Percentiles rank a stretch among this genome's conserved stretches.
phyloP scores from a whole-genome alignment of 148 eudicot species.

The Beta vulgaris region DNA sequence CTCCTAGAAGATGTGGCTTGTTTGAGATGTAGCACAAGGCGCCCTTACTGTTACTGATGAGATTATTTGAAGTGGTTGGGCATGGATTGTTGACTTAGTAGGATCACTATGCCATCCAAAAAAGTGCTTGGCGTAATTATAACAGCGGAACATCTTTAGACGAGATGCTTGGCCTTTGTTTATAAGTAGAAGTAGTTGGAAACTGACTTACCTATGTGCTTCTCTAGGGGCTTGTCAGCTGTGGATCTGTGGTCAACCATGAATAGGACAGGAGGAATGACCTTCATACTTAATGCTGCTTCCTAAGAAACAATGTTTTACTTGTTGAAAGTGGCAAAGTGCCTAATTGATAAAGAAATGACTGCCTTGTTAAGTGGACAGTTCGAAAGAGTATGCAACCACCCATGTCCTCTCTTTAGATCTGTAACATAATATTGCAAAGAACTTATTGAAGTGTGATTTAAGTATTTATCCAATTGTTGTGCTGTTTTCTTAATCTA shows the following conservation, averaged over 20 bases:
- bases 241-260: too few relatives aligned
- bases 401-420: too few relatives aligned
- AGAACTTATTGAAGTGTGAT: too few relatives aligned
- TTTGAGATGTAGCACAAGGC: background rate
- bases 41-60: background rate
- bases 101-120: background rate
- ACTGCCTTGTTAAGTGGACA: too few relatives aligned
- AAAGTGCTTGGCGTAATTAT: background rate
- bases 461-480: too few relatives aligned
- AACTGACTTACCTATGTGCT: background rate
- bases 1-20: background rate
- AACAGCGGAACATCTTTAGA: background rate
- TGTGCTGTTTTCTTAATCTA: too few relatives aligned
- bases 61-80: background rate
- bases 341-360: too few relatives aligned
- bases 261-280: background rate
- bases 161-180: background rate
- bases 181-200: background rate
- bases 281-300: background rate
- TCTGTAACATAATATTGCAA: background rate
- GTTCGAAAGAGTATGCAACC: too few relatives aligned
- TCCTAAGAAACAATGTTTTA: background rate
- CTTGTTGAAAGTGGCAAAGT: background rate
- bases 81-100: background rate
- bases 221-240: background rate